Conservation (phyloP, 768 basidiomycete genomes). For the Aureoboletus auriporus region DNA sequence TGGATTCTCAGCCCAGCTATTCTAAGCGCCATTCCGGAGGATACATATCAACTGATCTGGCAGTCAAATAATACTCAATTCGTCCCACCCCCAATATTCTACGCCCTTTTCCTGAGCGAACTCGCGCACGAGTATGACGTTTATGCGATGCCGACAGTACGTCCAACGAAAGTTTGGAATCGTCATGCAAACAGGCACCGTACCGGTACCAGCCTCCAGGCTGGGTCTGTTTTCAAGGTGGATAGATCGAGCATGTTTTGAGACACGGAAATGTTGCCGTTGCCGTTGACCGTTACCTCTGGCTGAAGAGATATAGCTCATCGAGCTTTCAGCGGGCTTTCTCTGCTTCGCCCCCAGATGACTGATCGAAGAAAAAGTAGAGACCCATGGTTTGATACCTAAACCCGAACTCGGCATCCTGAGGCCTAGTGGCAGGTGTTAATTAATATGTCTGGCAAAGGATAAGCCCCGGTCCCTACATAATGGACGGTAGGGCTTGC, state of each 20-base stretch:
- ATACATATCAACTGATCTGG: no score
- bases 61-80: no score
- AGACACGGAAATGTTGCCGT: conserved; percentile 2
- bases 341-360: conserved; percentile 35
- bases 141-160: conserved; percentile 40
- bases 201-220: neutral
- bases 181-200: neutral
- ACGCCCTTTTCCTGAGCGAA: conserved; percentile 39
- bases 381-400: conserved; percentile 36
- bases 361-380: conserved; percentile 36
- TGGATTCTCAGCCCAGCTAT: no score
- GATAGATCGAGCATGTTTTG: conserved; percentile 16
- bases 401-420: conserved; percentile 45
- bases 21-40: no score
- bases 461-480: no score
- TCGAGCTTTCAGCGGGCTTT: conserved; percentile 44
- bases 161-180: conserved; percentile 8
- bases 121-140: conserved; percentile 37
- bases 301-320: conserved; percentile 30
- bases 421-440: no score
- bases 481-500: no score
- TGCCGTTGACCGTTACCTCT: conserved; percentile 12
- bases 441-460: no score
- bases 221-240: conserved; percentile 1
- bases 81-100: no score